Evolutionary conservation across 1,284 basidiomycete species (phyloP).

Genomic region (Ganoderma leucocontextum): DNA sequence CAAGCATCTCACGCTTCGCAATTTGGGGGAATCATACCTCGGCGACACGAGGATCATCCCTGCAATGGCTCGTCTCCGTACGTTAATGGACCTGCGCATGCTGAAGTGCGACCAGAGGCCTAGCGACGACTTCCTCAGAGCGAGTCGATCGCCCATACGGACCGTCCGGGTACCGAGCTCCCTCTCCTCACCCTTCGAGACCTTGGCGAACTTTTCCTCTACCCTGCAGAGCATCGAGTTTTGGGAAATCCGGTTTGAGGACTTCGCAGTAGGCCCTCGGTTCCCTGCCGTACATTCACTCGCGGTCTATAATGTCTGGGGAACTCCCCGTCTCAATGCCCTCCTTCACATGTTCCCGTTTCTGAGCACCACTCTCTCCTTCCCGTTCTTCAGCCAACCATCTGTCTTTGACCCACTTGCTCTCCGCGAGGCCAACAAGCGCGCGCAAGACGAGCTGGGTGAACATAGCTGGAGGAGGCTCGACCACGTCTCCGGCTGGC

Average conservation of each 20-base stretch:
- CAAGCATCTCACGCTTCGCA: neutral
- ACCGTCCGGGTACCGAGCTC: neutral
- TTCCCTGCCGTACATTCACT: neutral
- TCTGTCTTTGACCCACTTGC: neutral
- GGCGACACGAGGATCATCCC: neutral
- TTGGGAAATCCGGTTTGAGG: neutral
- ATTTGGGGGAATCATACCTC: neutral
- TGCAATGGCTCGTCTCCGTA: neutral
- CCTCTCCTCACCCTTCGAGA: neutral
- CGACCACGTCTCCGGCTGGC: neutral
- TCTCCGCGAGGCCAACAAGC: neutral
- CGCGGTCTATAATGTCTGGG: neutral
- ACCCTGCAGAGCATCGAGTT: neutral
- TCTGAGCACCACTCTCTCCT: neutral
- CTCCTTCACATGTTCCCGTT: neutral
- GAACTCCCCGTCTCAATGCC: neutral
- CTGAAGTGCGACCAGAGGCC: neutral
- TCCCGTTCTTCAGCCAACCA: neutral
- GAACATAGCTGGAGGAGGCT: neutral
- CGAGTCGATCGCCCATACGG: neutral
- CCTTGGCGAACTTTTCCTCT: neutral
- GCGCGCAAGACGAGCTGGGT: neutral
- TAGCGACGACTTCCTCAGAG: neutral
- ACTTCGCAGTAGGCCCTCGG: neutral
- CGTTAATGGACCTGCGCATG: neutral